phyloP scores from a whole-genome alignment of 2,329 filamentous ascomycete genomes.

The Cladosporium sp. region DNA sequence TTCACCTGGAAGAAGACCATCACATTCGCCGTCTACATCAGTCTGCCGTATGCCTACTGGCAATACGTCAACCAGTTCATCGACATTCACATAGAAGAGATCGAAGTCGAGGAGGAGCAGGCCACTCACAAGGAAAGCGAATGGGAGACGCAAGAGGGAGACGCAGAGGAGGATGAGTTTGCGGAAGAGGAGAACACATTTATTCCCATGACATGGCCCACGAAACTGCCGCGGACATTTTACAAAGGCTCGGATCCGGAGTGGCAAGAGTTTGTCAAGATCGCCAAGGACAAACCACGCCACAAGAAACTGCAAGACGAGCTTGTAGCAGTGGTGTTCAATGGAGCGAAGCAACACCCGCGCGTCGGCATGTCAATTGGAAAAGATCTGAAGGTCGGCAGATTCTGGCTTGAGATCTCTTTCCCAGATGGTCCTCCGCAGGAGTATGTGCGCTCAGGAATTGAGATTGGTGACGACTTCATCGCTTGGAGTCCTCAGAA shows the following conservation, averaged over 20 bases:
- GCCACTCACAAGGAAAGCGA: constrained; percentile 26
- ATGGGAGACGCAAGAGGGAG: constrained; percentile 34
- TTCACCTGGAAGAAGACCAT: constrained; percentile 20
- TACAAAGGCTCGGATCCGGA: constrained; percentile 56
- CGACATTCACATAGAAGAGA: constrained; percentile 33
- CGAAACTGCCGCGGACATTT: constrained; percentile 41
- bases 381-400: constrained; percentile 42
- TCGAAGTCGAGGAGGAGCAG: constrained; percentile 28
- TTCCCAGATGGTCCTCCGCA: constrained; percentile 51
- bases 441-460: constrained; percentile 50
- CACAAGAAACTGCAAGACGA: constrained; percentile 44
- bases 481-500: constrained; percentile 44
- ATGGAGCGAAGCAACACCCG: constrained; percentile 33
- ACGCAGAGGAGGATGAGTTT: constrained; percentile 36
- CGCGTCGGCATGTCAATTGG: constrained; percentile 38
- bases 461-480: constrained; percentile 43
- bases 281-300: constrained; percentile 45
- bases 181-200: constrained; percentile 44
- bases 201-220: constrained; percentile 51
- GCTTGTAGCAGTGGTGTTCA: constrained; percentile 40
- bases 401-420: constrained; percentile 49
- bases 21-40: constrained; percentile 7
- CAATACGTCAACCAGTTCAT: constrained; percentile 29
- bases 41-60: constrained; percentile 24
- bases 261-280: constrained; percentile 52